These are phyloP conservation scores for Collybia sp. DNA, from an alignment of 768 basidiomycete genomes.

Conservation along the genomic window DNA sequence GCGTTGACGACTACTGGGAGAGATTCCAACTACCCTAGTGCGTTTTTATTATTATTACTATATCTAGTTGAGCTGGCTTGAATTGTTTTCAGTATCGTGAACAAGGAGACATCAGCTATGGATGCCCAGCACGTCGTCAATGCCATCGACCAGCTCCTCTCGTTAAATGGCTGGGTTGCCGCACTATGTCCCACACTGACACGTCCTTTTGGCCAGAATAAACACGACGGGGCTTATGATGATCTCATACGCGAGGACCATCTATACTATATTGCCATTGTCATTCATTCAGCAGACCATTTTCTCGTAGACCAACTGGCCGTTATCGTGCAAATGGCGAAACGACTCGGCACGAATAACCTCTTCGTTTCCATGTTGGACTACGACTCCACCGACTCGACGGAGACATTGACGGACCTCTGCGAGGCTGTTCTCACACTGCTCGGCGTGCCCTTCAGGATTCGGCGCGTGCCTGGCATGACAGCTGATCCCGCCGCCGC, in stretches of 20 bases:
- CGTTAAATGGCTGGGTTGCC: constrained; percentile 97
- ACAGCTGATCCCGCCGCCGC: constrained; percentile 82
- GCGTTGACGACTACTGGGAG: constrained; percentile 86
- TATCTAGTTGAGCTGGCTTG: not conserved
- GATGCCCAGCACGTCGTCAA: constrained; percentile 88
- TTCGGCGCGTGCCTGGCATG: constrained; percentile 90
- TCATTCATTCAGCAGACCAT: constrained; percentile 97
- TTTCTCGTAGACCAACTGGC: constrained; percentile 98
- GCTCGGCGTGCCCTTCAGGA: constrained; percentile 89
- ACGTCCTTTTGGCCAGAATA: constrained; percentile 94
- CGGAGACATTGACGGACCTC: constrained; percentile 89
- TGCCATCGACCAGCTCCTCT: constrained; percentile 91
- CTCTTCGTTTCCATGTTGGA: constrained; percentile 98
- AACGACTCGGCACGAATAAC: constrained; percentile 82
- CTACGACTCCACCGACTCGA: constrained; percentile 93
- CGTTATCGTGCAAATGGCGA: constrained; percentile 93
- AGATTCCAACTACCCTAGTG: constrained; percentile 90
- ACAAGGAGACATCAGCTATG: constrained; percentile 79
- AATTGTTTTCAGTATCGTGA: constrained; percentile 54
- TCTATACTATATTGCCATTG: constrained; percentile 91
- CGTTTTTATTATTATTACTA: constrained; percentile 22
- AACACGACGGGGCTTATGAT: constrained; percentile 80
- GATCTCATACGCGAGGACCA: constrained; percentile 81
- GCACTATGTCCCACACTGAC: constrained; percentile 89
- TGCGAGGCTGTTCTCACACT: constrained; percentile 94